These are phyloP conservation scores for Saccharomycopsis crataegensis DNA, from an alignment of 1,139 yeast genomes.

Conservation along the genomic window DNA sequence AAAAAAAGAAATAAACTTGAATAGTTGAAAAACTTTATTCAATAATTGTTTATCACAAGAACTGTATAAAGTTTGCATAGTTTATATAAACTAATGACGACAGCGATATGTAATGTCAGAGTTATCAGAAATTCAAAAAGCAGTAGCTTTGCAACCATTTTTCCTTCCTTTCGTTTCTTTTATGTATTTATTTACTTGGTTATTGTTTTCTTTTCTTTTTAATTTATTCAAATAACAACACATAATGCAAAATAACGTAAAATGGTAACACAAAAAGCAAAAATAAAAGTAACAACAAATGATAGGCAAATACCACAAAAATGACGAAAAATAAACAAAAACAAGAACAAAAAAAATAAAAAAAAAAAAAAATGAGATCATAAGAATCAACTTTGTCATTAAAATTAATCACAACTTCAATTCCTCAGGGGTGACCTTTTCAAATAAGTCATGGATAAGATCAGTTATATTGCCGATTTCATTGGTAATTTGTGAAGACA, in stretches of 20 bases:
- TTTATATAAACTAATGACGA: no score
- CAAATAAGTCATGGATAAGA: constrained; percentile 51
- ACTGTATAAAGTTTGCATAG: no score
- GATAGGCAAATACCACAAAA: neutral
- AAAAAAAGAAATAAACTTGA: no score
- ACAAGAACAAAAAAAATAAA: neutral
- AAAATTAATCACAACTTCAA: constrained; percentile 15
- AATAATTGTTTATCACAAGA: no score
- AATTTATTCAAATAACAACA: no score
- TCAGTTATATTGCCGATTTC: constrained; percentile 54
- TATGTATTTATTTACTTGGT: no score
- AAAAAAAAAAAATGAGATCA: neutral
- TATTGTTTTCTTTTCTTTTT: no score
- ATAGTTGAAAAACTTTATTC: no score
- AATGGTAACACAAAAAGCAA: neutral
- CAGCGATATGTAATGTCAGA: no score
- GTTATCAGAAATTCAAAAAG: no score
- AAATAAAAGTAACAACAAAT: neutral
- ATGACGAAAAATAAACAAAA: neutral
- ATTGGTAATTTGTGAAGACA: constrained; percentile 57
- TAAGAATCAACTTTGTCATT: neutral
- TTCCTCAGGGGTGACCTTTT: constrained; percentile 42
- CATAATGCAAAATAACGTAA: neutral
- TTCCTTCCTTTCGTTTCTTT: no score
- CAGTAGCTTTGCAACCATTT: no score